Evolutionary conservation across 1,284 basidiomycete genomes (phyloP).

Genomic region (Wallemia mellicola): DNA sequence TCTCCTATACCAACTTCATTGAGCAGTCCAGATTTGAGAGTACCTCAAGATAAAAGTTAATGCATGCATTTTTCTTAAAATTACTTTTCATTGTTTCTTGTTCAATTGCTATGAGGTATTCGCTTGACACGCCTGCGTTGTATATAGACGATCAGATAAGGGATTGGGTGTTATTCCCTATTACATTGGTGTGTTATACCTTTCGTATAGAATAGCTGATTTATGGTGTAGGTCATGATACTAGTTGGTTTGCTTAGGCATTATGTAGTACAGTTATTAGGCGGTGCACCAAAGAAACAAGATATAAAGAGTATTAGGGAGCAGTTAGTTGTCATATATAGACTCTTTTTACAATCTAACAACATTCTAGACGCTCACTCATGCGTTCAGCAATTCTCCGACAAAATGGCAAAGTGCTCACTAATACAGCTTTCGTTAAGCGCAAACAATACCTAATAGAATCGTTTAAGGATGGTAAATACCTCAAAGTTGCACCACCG

Average conservation of each 20-base stretch:
- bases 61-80: background rate
- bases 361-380: no score
- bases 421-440: slow-evolving; percentile 5
- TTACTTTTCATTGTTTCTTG: background rate
- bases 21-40: background rate
- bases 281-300: slow-evolving; percentile 54
- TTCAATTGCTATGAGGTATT: background rate
- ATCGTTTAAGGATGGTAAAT: slow-evolving; percentile 40
- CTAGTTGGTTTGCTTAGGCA: slow-evolving; percentile 79
- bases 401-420: slow-evolving; percentile 25
- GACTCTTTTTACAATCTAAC: no score
- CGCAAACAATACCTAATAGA: slow-evolving; percentile 11
- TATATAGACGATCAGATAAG: slow-evolving; percentile 8
- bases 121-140: background rate
- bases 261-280: slow-evolving; percentile 65
- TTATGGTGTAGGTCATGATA: slow-evolving; percentile 25
- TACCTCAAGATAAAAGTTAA: background rate
- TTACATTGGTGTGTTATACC: slow-evolving; percentile 54
- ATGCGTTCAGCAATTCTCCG: background rate
- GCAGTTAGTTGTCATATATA: no score
- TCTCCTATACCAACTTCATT: background rate
- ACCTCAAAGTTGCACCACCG: slow-evolving; percentile 50
- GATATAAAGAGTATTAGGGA: slow-evolving; percentile 52
- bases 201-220: background rate
- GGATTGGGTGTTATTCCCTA: slow-evolving; percentile 59